Evolutionary conservation across 148 eudicot species (phyloP).

Genomic region (Spergularia marina): DNA sequence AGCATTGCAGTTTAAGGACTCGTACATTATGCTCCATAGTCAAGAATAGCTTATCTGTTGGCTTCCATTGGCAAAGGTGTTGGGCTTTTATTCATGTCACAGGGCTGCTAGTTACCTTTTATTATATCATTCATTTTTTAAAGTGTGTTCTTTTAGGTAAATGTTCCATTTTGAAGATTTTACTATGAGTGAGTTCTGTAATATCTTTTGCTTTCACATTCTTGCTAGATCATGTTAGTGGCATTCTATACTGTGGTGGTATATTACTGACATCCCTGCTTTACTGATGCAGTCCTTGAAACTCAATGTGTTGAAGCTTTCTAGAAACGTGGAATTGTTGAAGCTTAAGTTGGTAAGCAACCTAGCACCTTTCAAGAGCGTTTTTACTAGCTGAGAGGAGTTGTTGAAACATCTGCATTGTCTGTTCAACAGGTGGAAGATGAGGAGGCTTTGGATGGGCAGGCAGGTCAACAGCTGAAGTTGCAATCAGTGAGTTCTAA

Average conservation of each 20-base stretch:
- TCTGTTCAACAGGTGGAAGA: slow-evolving; percentile 55
- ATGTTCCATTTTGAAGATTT: too few relatives aligned
- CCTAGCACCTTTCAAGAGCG: slow-evolving; percentile 14
- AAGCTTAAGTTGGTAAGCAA: slow-evolving; percentile 63
- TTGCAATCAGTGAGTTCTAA: slow-evolving; percentile 41
- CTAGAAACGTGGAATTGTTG: slow-evolving; percentile 54
- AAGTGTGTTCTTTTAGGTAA: not conserved
- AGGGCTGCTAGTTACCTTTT: not conserved
- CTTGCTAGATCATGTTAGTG: not conserved
- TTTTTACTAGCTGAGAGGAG: slow-evolving; percentile 7
- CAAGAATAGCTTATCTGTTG: not conserved
- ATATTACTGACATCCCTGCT: slow-evolving; percentile 18
- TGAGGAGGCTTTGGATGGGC: slow-evolving; percentile 34
- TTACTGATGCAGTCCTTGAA: slow-evolving; percentile 78
- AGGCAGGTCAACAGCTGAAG: slow-evolving; percentile 29
- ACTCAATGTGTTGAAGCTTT: slow-evolving; percentile 83
- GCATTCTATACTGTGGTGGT: not conserved
- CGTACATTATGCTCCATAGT: not conserved
- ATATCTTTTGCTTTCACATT: not conserved
- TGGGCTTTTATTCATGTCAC: not conserved
- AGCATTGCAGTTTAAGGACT: not conserved
- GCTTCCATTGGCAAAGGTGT: not conserved
- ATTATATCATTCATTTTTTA: not conserved
- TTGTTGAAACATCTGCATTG: not conserved
- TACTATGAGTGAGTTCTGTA: not conserved